Evolutionary conservation across 192 early-diverging fungal genomes (phyloP), one percentile per base, ranked within the genome.

Genomic region (Rhizoclosmatium sp.): DNA sequence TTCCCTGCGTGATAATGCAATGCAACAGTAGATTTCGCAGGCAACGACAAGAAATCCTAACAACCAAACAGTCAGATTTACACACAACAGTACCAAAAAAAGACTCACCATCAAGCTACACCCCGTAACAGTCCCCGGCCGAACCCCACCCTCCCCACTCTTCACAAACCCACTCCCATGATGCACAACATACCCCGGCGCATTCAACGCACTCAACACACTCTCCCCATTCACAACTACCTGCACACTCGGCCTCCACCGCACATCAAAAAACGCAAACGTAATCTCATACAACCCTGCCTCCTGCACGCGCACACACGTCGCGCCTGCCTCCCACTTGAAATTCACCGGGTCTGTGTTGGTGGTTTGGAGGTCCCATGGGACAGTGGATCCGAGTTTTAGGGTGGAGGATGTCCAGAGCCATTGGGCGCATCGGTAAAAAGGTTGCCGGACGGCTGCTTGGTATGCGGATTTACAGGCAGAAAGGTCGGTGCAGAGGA

Each of bases 281-380:
- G 78, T 66, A 66, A 89, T 83, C 69, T 89, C 87, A 62, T 89
- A 89, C 1, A 89, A 75, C 4, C 88, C 88, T 2, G 83, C 67
- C 46, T 85, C 83, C 7, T 46, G 44, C 14, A 89, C 74, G 1
- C 81, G 78, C 39, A 89, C 82, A 46, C 44, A 72, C 9, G 59
- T 21, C 16, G 64, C 45, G 47, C 80, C 82, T 31, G 71, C 58
- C 21, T 85, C 81, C 85, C 85, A 88, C 31, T 49, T 66, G 59
- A 89, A 85, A 71, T 86, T 89, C n/a, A 78, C 78, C 3, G 82
- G 79, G 77, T 89, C 88, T 31, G 85, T 87, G 73, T 89, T 89
- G 5, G 47, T 47, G 10, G 84, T 79, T 75, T 89, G 82, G 21
- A 78, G 45, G 47, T 85, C 82, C 88, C 88, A 89, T 47, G 87